Base-by-base conservation (phyloP, 140 eudicot genomes). In the Oenanthe javanica region DNA sequence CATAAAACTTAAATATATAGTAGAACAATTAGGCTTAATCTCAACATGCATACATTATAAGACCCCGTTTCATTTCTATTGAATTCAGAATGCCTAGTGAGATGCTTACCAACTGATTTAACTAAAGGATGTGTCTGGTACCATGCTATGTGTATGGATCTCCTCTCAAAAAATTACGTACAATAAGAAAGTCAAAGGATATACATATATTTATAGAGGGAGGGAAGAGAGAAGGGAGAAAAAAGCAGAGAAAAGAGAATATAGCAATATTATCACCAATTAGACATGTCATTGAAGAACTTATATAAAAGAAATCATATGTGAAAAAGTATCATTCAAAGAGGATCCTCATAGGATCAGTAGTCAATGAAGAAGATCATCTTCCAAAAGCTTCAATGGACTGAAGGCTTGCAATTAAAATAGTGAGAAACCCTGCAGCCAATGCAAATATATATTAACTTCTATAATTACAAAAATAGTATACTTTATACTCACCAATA, bases 381-480 rank as follows among this genome's bases (percentile, higher is more conserved):
- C 87, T 84, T 76, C 92, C 77, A 82, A 84, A 92, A 77, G 92
- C 91, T 64, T 97, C 97, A 16, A 82, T 80, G 19, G 90, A 84
- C 75, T 85, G 95, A 76, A 92, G 92, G 81, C 93, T 89, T 79
- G 97, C 89, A 0, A 91, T 85, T 78, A 93, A 94, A 79, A 90
- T 79, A n/a, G 95, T 92, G 77, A 90, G 93, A 57, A 94, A 75
- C 43, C 93, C 97, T 23, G 96, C 93, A 64, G 81, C 86, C 40
- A 90, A 64, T 5, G 95, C 89, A 31, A 31, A 31, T 31, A 31
- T 31, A 31, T 31, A 31, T 31, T 31, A 31, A 31, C 36, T 31
- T 31, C 36, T 31, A 31, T 31, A 31, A 31, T 31, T 31, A 31
- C 1, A 31, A 31, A 31, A 31, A 31, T 31, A 31, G 36, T 31